Evolutionary conservation across 345 rosid genomes (phyloP).

Genomic region (Raphanus raphanistrum): DNA sequence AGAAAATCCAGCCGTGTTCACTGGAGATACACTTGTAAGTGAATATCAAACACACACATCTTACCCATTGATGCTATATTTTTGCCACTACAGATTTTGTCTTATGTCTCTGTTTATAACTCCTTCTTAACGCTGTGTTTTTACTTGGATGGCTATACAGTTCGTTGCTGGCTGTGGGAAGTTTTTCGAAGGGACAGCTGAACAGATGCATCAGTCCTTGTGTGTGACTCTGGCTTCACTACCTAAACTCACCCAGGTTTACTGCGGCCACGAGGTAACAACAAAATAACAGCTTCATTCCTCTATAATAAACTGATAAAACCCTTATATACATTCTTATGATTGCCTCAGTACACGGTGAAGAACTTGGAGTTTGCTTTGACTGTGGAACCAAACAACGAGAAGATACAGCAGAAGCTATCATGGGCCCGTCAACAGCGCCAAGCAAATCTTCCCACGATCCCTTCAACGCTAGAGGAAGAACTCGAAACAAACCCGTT

Average conservation of each 20-base stretch:
- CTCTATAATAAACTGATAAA: background rate
- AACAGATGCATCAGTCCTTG: background rate
- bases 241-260: constrained; percentile 63
- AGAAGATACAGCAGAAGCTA: constrained; percentile 64
- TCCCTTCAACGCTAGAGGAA: constrained; percentile 87
- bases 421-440: constrained; percentile 80
- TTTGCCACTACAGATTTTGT: background rate
- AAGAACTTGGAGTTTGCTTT: constrained; percentile 87
- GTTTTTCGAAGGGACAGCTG: background rate
- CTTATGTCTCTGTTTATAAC: background rate
- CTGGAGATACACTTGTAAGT: constrained; percentile 89
- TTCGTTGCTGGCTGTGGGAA: background rate
- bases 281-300: background rate
- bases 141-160: constrained; percentile 10
- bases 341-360: constrained; percentile 67
- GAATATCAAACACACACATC: background rate
- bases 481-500: constrained; percentile 87
- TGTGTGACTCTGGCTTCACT: background rate
- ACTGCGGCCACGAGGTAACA: constrained; percentile 93
- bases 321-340: background rate
- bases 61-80: background rate
- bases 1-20: constrained; percentile 75
- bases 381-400: constrained; percentile 75
- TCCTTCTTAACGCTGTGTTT: background rate
- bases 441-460: constrained; percentile 67